These are phyloP conservation scores for Eruca vesicaria DNA, from an alignment of 441 rosid species.

Conservation along the genomic window DNA sequence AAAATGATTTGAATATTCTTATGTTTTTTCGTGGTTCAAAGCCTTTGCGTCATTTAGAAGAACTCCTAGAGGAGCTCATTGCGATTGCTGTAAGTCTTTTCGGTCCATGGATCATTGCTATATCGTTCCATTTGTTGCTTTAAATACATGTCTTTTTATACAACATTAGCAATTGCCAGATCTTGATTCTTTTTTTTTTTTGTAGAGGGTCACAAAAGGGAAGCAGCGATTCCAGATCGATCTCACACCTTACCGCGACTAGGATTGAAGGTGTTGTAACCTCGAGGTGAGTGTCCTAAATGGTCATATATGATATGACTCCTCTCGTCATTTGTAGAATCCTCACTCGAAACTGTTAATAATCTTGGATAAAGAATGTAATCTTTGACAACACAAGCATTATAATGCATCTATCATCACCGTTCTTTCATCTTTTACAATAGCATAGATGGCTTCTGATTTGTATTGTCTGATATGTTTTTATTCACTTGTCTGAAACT, in stretches of 20 bases:
- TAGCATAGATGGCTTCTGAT: not conserved
- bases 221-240: conserved; percentile 64
- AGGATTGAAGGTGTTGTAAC: conserved; percentile 20
- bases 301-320: not conserved
- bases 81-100: conserved; percentile 80
- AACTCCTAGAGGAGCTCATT: conserved; percentile 82
- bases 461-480: too few relatives aligned
- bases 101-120: not conserved
- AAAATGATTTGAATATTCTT: not conserved
- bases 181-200: conserved; percentile 12
- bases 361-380: not conserved
- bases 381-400: not conserved
- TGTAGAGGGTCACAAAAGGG: conserved; percentile 80
- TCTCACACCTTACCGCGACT: conserved; percentile 68
- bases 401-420: not conserved
- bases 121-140: not conserved
- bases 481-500: not conserved
- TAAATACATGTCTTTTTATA: not conserved
- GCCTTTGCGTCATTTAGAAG: conserved; percentile 92
- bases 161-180: not conserved
- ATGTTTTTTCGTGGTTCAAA: conserved; percentile 35
- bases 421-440: not conserved
- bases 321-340: not conserved
- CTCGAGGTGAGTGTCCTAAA: conserved; percentile 13
- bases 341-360: not conserved